Percentiles rank a stretch among this genome's conserved stretches.
Conservation (phyloP, 2,329 filamentous ascomycete species). For the Diplodia scrobiculata region DNA sequence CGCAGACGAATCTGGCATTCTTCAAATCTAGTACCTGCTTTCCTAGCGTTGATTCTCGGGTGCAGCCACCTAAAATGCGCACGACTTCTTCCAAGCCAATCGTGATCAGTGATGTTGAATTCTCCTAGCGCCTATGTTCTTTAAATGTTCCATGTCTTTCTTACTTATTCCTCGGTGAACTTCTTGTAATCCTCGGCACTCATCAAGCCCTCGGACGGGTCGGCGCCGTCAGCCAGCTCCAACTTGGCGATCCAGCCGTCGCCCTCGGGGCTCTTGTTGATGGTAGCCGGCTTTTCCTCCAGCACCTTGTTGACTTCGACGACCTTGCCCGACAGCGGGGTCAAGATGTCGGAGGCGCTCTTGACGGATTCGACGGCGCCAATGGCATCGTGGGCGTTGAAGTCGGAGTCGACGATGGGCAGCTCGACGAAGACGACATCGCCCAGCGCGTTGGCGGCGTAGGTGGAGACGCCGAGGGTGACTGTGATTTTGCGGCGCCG, state of each 20-base stretch:
- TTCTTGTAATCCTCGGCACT: slow-evolving; percentile 73
- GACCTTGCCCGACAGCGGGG: slow-evolving; percentile 78
- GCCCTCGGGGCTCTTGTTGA: slow-evolving; percentile 88
- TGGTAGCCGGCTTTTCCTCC: slow-evolving; percentile 80
- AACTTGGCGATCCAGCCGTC: slow-evolving; percentile 95
- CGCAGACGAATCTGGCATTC: slow-evolving; percentile 5
- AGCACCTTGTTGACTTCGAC: slow-evolving; percentile 71
- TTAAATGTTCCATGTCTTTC: not conserved
- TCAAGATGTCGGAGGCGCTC: slow-evolving; percentile 95
- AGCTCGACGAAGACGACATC: slow-evolving; percentile 98
- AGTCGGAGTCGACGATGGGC: slow-evolving; percentile 68
- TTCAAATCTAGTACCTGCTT: slow-evolving; percentile 13
- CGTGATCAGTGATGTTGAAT: slow-evolving; percentile 18
- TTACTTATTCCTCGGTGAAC: slow-evolving; percentile 23
- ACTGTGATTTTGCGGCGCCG: slow-evolving; percentile 46
- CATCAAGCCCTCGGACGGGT: slow-evolving; percentile 65
- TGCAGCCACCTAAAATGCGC: slow-evolving; percentile 4
- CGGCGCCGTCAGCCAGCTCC: slow-evolving; percentile 68
- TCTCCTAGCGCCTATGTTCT: not conserved
- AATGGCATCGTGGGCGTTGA: slow-evolving; percentile 77
- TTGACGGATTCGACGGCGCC: slow-evolving; percentile 98
- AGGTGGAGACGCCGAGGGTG: slow-evolving; percentile 81
- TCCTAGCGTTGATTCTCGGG: not conserved
- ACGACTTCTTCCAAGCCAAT: not conserved
- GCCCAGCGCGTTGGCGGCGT: slow-evolving; percentile 87